Evolutionary conservation across 805 yeast genomes (phyloP), one percentile per base, ranked within the genome.

Genomic region (Yarrowia sp.): DNA sequence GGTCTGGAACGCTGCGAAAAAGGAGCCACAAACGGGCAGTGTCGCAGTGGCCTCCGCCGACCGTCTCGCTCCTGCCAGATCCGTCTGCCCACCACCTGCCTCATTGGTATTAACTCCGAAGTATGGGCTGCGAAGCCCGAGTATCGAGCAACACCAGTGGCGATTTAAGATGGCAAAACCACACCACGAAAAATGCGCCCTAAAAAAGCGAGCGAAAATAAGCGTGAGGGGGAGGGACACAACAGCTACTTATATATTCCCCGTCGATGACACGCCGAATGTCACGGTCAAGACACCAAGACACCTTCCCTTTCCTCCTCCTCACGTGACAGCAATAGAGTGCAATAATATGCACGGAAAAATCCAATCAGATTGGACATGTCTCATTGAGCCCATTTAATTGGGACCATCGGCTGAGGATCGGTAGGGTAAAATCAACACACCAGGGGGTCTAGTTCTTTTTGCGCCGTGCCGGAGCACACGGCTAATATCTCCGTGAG

Each of bases 281-380:
- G 11, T 14, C 52, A 48, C 16, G 4, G n/a, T 22, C 36, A 14
- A 5, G 14, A 5, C 3, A 9, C 12, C 5, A 9, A 16, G 7
- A 45, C 14, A 45, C 8, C 32, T 8, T 19, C 19, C 52, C 14
- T 11, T 48, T 8, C 12, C 52, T 7, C 9, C 53, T 3, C 38
- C 19, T 49, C 55, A 50, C 55, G 55, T 50, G 55, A 50, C 36
- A 46, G 50, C 50, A 46, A 48, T 48, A 48, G 35, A 46, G 50
- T 48, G 52, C 36, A 26, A 14, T 22, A 22, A 16, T 11, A 8
- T 48, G 52, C 52, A 46, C 26, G 26, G 14, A 32, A 52, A 26
- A 35, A 52, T 16, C 40, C 16, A 32, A 32, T 32, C 55, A 49
- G 5, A 26, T 15, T 15, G 40, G 41, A 35, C 56, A 50, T 50